Evolutionary conservation across 2,329 filamentous ascomycete species (phyloP).

Genomic region (Microcera coccophila): DNA sequence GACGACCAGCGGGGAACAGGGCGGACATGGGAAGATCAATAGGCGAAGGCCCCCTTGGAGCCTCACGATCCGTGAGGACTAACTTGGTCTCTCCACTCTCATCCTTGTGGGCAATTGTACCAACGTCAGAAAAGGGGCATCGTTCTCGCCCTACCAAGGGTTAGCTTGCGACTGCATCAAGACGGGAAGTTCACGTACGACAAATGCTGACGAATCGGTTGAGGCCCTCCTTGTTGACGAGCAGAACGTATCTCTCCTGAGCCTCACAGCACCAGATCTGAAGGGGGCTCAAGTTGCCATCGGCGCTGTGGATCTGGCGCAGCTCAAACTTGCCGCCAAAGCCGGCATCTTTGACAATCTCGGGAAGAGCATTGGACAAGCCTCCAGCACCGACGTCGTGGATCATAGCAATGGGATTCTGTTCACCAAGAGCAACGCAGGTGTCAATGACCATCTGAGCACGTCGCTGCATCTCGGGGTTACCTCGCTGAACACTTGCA

Average conservation of each 20-base stretch:
- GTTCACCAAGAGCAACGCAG: slow-evolving; percentile 75
- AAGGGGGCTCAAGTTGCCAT: slow-evolving; percentile 87
- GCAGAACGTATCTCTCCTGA: slow-evolving; percentile 91
- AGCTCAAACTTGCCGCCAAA: slow-evolving; percentile 90
- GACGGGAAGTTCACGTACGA: slow-evolving; percentile 34
- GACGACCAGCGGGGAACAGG: slow-evolving; percentile 78
- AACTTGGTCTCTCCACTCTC: slow-evolving; percentile 65
- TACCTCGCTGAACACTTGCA: slow-evolving; percentile 93
- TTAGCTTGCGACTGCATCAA: slow-evolving; percentile 13
- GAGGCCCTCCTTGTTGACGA: slow-evolving; percentile 75
- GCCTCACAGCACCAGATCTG: slow-evolving; percentile 98
- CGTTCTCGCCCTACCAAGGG: slow-evolving; percentile 65
- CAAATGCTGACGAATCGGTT: slow-evolving; percentile 70
- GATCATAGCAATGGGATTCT: slow-evolving; percentile 93
- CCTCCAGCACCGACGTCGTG: slow-evolving; percentile 97
- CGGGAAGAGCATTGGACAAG: slow-evolving; percentile 69
- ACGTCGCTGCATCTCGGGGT: slow-evolving; percentile 91
- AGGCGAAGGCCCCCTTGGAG: slow-evolving; percentile 65
- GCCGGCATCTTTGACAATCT: slow-evolving; percentile 87
- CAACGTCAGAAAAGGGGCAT: slow-evolving; percentile 89
- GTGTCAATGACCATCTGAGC: slow-evolving; percentile 98
- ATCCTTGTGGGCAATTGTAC: slow-evolving; percentile 63
- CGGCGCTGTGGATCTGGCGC: slow-evolving; percentile 87
- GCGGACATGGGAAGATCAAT: slow-evolving; percentile 88
- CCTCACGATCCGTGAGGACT: slow-evolving; percentile 77